These are phyloP conservation scores for Coemansia sp. DNA, from an alignment of 192 early-diverging fungal genomes.

Conservation along the genomic window DNA sequence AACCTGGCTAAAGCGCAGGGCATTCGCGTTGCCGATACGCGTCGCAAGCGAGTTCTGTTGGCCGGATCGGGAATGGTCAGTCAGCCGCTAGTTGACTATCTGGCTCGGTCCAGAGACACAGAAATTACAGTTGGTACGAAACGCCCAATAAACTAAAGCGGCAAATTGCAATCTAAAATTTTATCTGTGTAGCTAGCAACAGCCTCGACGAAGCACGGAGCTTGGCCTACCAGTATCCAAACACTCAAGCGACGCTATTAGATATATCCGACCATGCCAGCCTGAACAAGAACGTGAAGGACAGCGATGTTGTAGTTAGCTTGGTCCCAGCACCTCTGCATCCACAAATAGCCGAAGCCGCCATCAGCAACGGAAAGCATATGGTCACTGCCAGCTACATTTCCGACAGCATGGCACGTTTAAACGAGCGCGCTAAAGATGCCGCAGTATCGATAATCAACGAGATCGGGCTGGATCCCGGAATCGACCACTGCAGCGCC, in stretches of 20 bases:
- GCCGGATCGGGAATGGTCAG: slow-evolving; percentile 92
- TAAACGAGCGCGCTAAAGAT: slow-evolving; percentile 72
- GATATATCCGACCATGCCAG: slow-evolving; percentile 65
- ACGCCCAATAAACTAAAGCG: background rate
- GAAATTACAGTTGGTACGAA: slow-evolving; percentile 49
- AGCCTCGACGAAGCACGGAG: slow-evolving; percentile 64
- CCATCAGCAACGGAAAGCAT: slow-evolving; percentile 81
- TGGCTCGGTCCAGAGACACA: slow-evolving; percentile 57
- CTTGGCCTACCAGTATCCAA: slow-evolving; percentile 60
- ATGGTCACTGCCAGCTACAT: slow-evolving; percentile 97
- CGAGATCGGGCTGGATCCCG: slow-evolving; percentile 98
- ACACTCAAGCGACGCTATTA: slow-evolving; percentile 63
- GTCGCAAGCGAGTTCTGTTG: slow-evolving; percentile 64
- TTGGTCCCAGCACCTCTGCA: slow-evolving; percentile 83
- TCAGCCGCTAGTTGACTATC: slow-evolving; percentile 85
- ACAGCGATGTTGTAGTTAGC: slow-evolving; percentile 87
- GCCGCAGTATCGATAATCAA: slow-evolving; percentile 89
- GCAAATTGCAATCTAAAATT: background rate
- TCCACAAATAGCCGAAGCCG: slow-evolving; percentile 55
- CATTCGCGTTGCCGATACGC: slow-evolving; percentile 36
- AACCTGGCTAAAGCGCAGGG: slow-evolving; percentile 37
- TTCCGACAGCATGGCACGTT: slow-evolving; percentile 81
- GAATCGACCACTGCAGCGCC: slow-evolving; percentile 95
- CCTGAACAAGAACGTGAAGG: slow-evolving; percentile 62
- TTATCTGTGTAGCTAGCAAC: slow-evolving; percentile 73